phyloP scores from a whole-genome alignment of 2,329 filamentous ascomycete species.

The Aspergillus ochraceus region DNA sequence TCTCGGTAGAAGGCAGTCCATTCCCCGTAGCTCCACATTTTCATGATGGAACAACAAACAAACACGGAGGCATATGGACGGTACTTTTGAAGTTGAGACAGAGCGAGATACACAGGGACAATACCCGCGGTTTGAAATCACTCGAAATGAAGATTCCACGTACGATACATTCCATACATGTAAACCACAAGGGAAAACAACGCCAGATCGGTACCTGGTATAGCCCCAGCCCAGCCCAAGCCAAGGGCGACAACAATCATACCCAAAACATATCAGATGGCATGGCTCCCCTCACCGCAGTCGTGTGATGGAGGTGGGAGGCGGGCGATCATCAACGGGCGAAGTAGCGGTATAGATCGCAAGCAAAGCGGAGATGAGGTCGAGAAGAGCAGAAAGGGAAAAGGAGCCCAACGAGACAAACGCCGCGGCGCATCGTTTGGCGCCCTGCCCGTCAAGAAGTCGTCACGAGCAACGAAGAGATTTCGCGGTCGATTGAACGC shows the following conservation, averaged over 20 bases:
- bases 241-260: too few relatives aligned
- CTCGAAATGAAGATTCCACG: background rate
- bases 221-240: background rate
- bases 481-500: background rate
- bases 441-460: slow-evolving; percentile 1
- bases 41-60: too few relatives aligned
- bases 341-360: slow-evolving; percentile 21
- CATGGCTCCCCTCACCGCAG: slow-evolving; percentile 7
- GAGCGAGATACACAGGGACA: background rate
- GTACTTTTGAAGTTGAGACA: background rate
- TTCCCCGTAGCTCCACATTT: background rate
- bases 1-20: too few relatives aligned
- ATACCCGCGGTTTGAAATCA: background rate
- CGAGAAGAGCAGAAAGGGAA: background rate
- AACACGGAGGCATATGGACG: background rate
- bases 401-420: background rate
- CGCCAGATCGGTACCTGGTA: background rate
- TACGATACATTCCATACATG: background rate
- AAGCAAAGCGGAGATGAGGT: background rate
- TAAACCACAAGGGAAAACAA: background rate
- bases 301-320: slow-evolving; percentile 19
- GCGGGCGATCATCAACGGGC: slow-evolving; percentile 6
- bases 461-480: slow-evolving; percentile 8
- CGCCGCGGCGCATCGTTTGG: slow-evolving; percentile 7
- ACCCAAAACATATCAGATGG: slow-evolving; percentile 6